These are phyloP conservation scores for Phytophthora kernoviae DNA, from an alignment of 352 stramenopile species.

Conservation along the genomic window DNA sequence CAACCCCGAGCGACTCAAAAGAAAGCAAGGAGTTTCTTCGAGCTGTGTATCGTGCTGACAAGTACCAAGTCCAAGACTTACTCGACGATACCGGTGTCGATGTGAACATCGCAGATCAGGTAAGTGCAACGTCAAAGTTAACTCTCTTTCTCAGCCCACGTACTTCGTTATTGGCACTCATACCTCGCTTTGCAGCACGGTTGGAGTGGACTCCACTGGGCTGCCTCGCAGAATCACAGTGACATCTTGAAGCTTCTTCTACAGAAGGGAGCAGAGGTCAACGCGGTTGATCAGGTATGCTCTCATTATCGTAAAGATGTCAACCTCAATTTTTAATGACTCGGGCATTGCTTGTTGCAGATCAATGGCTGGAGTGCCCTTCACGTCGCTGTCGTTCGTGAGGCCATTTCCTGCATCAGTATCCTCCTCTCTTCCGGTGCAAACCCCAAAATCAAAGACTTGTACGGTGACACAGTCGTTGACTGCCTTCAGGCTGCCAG, in stretches of 20 bases:
- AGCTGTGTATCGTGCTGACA: constrained; percentile 65
- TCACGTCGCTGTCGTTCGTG: constrained; percentile 66
- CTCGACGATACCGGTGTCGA: constrained; percentile 50
- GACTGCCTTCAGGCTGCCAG: constrained; percentile 44
- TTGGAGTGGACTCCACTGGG: constrained; percentile 82
- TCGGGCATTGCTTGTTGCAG: constrained; percentile 15
- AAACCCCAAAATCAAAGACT: constrained; percentile 40
- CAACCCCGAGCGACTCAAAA: constrained; percentile 50
- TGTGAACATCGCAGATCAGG: constrained; percentile 65
- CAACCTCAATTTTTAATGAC: neutral
- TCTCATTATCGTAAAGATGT: neutral
- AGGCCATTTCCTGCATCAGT: constrained; percentile 46
- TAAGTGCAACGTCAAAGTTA: constrained; percentile 10
- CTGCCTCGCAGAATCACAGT: constrained; percentile 63
- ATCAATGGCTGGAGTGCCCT: constrained; percentile 75
- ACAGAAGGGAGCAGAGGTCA: constrained; percentile 40
- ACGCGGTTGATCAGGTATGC: constrained; percentile 66
- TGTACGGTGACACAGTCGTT: constrained; percentile 56
- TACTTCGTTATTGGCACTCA: neutral
- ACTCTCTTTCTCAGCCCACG: neutral
- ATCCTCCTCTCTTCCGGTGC: constrained; percentile 54
- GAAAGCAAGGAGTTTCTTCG: constrained; percentile 67
- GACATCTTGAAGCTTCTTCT: constrained; percentile 61
- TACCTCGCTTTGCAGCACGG: constrained; percentile 49
- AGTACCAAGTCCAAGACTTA: constrained; percentile 57